Evolutionary conservation across 148 eudicot genomes (phyloP).

Genomic region (Silene conica): DNA sequence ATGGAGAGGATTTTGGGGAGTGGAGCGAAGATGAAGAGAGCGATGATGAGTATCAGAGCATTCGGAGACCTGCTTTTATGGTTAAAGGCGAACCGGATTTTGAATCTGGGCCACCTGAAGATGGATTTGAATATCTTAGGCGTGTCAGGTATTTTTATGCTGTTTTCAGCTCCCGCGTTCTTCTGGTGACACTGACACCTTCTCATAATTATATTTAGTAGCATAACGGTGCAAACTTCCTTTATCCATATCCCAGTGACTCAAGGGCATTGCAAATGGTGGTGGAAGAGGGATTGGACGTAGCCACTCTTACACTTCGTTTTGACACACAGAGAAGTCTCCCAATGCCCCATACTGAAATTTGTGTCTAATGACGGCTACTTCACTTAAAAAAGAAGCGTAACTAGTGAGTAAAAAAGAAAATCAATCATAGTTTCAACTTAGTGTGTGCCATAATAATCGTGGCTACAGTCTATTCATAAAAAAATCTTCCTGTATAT

Average conservation of each 20-base stretch:
- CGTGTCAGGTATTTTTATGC: constrained; percentile 70
- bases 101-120: constrained; percentile 92
- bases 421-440: too few species aligned
- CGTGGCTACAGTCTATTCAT: too few species aligned
- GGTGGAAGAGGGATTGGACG: too few species aligned
- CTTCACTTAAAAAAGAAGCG: too few species aligned
- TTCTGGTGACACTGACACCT: background rate
- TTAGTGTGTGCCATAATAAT: too few species aligned
- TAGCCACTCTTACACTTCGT: too few species aligned
- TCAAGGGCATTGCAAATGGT: too few species aligned
- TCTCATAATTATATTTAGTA: background rate
- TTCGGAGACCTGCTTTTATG: constrained; percentile 71
- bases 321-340: too few species aligned
- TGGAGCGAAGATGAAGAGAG: constrained; percentile 58
- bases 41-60: constrained; percentile 63
- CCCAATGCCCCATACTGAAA: too few species aligned
- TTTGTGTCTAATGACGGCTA: too few species aligned
- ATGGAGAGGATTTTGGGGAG: constrained; percentile 29
- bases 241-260: background rate
- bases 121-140: constrained; percentile 90
- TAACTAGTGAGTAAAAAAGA: too few species aligned
- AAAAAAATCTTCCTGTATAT: too few species aligned
- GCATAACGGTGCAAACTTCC: background rate
- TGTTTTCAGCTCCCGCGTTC: background rate
- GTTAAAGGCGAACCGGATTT: constrained; percentile 90